Conservation (phyloP, 768 basidiomycete genomes). For the Hygrophorus pudorinus region DNA sequence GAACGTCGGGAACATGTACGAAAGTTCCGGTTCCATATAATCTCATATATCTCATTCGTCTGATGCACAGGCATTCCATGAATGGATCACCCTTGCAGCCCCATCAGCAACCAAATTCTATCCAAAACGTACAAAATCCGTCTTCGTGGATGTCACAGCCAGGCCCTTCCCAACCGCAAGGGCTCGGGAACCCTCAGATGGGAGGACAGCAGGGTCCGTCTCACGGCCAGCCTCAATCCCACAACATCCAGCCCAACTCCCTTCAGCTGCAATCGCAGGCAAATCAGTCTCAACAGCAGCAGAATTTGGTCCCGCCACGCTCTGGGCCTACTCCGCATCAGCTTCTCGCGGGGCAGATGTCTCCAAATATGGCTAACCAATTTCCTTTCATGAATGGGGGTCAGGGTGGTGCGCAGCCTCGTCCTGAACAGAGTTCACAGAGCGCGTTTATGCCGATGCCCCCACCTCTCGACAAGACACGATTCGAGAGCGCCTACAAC, state of each 20-base stretch:
- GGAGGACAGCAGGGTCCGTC: neutral
- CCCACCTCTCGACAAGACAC: conserved; percentile 37
- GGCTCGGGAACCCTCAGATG: neutral
- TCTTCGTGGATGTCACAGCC: conserved; percentile 4
- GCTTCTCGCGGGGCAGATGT: conserved; percentile 19
- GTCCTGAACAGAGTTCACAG: conserved; percentile 4
- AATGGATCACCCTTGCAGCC: conserved; percentile 11
- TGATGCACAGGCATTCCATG: conserved; percentile 8
- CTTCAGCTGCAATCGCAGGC: conserved; percentile 24
- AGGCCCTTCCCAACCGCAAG: conserved; percentile 1
- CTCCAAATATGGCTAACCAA: conserved; percentile 20
- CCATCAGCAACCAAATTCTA: conserved; percentile 17
- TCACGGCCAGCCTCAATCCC: conserved; percentile 1
- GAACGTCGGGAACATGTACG: conserved; percentile 26
- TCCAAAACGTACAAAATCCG: conserved; percentile 12
- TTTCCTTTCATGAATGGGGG: conserved; percentile 9
- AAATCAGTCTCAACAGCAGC: conserved; percentile 18
- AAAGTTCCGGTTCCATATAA: conserved; percentile 1
- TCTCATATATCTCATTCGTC: neutral
- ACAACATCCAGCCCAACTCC: conserved; percentile 16
- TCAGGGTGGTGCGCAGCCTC: neutral
- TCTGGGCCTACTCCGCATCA: conserved; percentile 29
- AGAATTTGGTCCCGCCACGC: conserved; percentile 25
- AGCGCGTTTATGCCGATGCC: conserved; percentile 10
- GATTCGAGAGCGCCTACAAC: conserved; percentile 44